Percentiles rank a stretch among this genome's conserved stretches.
Conservation (phyloP, 148 eudicot genomes). For the Cornus controversa region DNA sequence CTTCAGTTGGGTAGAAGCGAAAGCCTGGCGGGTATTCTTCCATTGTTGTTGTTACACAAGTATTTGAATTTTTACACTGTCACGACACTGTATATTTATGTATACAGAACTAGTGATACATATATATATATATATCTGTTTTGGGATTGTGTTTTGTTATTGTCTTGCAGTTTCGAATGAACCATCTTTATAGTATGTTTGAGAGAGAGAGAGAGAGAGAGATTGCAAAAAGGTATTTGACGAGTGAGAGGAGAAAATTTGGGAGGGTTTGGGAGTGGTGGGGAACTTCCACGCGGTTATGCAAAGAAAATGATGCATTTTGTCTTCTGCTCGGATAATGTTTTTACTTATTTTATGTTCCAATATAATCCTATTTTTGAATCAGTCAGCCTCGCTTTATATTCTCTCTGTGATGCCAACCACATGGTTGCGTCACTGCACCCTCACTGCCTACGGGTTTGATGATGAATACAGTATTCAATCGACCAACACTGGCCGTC, state of each 20-base stretch:
- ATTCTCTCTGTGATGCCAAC: not conserved
- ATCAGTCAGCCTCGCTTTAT: not conserved
- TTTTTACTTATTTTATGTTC: not conserved
- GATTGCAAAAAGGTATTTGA: not conserved
- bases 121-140: not conserved
- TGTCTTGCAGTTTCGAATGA: not conserved
- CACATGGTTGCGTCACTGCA: not conserved
- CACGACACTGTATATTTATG: not conserved
- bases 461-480: no score
- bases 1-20: conserved; percentile 50
- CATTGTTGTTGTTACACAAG: not conserved
- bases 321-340: not conserved
- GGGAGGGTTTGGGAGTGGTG: not conserved
- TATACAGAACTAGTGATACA: no score
- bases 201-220: no score
- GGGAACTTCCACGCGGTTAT: conserved; percentile 20
- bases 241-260: conserved; percentile 22
- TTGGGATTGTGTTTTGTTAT: not conserved
- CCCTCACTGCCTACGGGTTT: not conserved
- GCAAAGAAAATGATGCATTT: not conserved
- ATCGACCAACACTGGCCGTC: no score
- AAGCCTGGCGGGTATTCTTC: conserved; percentile 25
- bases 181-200: not conserved
- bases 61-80: not conserved
- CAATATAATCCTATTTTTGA: not conserved